Evolutionary conservation across 352 stramenopile species (phyloP).

Genomic region (Phytophthora ramorum): DNA sequence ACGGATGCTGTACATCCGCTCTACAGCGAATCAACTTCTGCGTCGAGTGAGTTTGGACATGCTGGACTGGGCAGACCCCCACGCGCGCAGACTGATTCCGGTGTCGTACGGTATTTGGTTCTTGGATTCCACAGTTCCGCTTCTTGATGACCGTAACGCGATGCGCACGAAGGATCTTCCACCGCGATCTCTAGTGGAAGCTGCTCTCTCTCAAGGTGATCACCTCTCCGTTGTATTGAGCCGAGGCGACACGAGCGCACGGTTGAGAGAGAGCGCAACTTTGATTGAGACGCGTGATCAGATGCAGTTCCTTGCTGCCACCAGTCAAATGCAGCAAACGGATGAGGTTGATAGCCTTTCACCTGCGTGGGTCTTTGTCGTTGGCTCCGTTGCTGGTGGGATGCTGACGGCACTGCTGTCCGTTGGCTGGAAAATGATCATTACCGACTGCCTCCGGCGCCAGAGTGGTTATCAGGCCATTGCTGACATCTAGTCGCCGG

Average conservation of each 20-base stretch:
- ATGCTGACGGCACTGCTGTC: conserved; percentile 32
- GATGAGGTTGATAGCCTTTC: conserved; percentile 14
- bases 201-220: conserved; percentile 28
- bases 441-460: conserved; percentile 29
- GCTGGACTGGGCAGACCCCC: conserved; percentile 53
- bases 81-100: conserved; percentile 56
- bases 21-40: conserved; percentile 74
- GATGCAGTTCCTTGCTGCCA: conserved; percentile 21
- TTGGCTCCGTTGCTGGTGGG: conserved; percentile 29
- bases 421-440: conserved; percentile 37
- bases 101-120: conserved; percentile 75
- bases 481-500: conserved; percentile 20
- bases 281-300: conserved; percentile 2
- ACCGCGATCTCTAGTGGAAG: conserved; percentile 50
- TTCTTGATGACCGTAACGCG: conserved; percentile 50
- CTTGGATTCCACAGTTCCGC: conserved; percentile 55
- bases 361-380: conserved; percentile 23
- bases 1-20: conserved; percentile 73
- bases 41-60: conserved; percentile 64
- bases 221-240: conserved; percentile 8
- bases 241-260: background rate
- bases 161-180: conserved; percentile 70
- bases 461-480: conserved; percentile 31
- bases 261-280: background rate
- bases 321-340: conserved; percentile 27